Conservation (phyloP, 2,329 filamentous ascomycete genomes). For the Lizonia empirigonia region DNA sequence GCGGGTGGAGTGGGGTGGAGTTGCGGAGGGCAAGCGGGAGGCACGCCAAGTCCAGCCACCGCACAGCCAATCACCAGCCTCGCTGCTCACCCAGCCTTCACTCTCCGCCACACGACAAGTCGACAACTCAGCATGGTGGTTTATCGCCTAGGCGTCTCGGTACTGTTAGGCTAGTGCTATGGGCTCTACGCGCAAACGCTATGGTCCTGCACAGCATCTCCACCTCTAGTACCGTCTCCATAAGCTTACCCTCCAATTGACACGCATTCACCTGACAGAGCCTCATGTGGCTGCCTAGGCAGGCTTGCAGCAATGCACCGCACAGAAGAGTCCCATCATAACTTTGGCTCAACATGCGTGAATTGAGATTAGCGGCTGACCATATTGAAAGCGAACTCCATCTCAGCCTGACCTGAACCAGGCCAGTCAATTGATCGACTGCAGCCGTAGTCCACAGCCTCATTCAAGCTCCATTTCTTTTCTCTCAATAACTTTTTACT, state of each 20-base stretch:
- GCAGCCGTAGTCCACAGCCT: not conserved
- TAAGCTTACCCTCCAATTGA: too few species aligned
- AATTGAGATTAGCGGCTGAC: not conserved
- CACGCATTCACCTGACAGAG: not conserved
- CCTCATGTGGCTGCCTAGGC: constrained; percentile 2
- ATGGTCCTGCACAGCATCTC: not conserved
- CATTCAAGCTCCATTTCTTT: too few species aligned
- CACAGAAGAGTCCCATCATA: not conserved
- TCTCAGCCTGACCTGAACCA: not conserved
- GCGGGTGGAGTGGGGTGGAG: constrained; percentile 16
- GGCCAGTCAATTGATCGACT: not conserved
- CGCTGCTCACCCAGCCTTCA: not conserved
- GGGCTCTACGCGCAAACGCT: too few species aligned
- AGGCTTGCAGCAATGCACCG: not conserved
- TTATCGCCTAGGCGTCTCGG: not conserved
- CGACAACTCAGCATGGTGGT: too few species aligned
- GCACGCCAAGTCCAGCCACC: constrained; percentile 2
- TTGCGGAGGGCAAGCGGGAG: constrained; percentile 26
- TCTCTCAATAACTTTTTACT: not conserved
- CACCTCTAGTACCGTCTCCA: too few species aligned
- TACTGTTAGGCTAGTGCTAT: not conserved
- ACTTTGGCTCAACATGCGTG: not conserved
- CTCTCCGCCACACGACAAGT: not conserved
- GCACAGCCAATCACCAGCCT: constrained; percentile 14
- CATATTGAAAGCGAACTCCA: not conserved